Evolutionary conservation across 352 stramenopile genomes (phyloP).

Genomic region (Phytopythium montanum): DNA sequence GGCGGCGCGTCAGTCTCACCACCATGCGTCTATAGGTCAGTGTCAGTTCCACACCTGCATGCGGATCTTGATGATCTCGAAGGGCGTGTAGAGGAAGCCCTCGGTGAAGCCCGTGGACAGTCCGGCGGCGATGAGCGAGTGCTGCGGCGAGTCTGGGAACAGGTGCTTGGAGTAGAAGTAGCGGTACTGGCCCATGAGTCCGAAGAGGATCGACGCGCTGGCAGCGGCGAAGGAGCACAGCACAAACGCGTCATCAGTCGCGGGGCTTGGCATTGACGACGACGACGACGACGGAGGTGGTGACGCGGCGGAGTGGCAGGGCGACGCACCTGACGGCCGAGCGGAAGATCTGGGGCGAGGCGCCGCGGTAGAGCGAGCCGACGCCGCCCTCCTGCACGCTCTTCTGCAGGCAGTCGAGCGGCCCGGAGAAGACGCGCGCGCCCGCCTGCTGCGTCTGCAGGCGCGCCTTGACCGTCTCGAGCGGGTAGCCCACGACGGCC

Average conservation of each 20-base stretch:
- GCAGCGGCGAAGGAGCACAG: background rate
- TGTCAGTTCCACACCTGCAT: conserved; percentile 35
- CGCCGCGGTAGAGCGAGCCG: conserved; percentile 57
- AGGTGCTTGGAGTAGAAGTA: conserved; percentile 68
- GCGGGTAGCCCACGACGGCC: conserved; percentile 57
- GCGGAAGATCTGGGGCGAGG: conserved; percentile 65
- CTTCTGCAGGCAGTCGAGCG: conserved; percentile 54
- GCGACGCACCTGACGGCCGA: conserved; percentile 48
- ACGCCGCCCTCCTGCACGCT: conserved; percentile 51
- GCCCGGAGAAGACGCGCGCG: conserved; percentile 27
- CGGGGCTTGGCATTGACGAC: background rate
- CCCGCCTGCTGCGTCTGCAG: conserved; percentile 57
- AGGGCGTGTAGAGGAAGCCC: conserved; percentile 62
- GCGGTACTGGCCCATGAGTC: conserved; percentile 70
- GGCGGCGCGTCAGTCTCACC: background rate
- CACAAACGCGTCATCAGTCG: background rate
- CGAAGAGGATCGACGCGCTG: conserved; percentile 63
- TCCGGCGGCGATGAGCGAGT: conserved; percentile 45
- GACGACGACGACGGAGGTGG: background rate
- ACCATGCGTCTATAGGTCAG: too few relatives aligned
- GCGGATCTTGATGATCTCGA: conserved; percentile 73
- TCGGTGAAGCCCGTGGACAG: conserved; percentile 64
- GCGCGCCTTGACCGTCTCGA: conserved; percentile 66
- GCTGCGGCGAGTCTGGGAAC: conserved; percentile 45
- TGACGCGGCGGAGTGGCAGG: background rate